These are phyloP conservation scores for Xylaria multiplex DNA, from an alignment of 2,329 filamentous ascomycete species.

Conservation along the genomic window DNA sequence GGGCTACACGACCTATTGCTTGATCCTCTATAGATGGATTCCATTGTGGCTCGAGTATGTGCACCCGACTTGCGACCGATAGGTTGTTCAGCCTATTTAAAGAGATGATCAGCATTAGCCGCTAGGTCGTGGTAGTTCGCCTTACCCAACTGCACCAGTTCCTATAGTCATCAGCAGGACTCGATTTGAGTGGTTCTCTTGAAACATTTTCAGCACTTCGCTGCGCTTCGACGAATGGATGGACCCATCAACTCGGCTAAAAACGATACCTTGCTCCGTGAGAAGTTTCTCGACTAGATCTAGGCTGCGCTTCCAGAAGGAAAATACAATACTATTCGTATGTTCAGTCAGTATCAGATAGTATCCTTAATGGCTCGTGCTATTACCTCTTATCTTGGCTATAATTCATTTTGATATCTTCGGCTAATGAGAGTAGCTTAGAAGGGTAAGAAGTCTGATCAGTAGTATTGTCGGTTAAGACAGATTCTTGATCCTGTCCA, in stretches of 20 bases:
- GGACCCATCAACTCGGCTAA: constrained; percentile 46
- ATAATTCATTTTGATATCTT: constrained; percentile 39
- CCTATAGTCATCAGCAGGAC: constrained; percentile 49
- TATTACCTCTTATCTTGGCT: constrained; percentile 40
- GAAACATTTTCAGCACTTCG: constrained; percentile 42
- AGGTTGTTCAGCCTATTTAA: constrained; percentile 42
- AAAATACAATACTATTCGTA: constrained; percentile 48
- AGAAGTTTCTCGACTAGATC: constrained; percentile 45
- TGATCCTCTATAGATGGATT: constrained; percentile 48
- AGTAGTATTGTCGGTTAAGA: no score
- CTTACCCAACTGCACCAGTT: constrained; percentile 50
- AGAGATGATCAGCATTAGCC: neutral
- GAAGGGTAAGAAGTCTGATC: constrained; percentile 25
- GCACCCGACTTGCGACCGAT: constrained; percentile 45
- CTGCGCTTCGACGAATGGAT: constrained; percentile 38
- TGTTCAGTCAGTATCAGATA: constrained; percentile 4
- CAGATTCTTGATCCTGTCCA: neutral
- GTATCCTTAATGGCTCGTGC: no score
- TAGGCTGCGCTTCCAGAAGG: constrained; percentile 50
- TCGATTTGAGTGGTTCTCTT: constrained; percentile 37
- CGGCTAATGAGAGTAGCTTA: constrained; percentile 41
- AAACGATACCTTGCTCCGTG: constrained; percentile 39
- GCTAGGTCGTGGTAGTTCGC: neutral
- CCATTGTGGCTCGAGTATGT: constrained; percentile 49
- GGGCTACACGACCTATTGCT: constrained; percentile 44